Percentiles rank a stretch among this genome's conserved stretches.
Conservation (phyloP, 805 yeast genomes). For the Lipomyces orientalis region DNA sequence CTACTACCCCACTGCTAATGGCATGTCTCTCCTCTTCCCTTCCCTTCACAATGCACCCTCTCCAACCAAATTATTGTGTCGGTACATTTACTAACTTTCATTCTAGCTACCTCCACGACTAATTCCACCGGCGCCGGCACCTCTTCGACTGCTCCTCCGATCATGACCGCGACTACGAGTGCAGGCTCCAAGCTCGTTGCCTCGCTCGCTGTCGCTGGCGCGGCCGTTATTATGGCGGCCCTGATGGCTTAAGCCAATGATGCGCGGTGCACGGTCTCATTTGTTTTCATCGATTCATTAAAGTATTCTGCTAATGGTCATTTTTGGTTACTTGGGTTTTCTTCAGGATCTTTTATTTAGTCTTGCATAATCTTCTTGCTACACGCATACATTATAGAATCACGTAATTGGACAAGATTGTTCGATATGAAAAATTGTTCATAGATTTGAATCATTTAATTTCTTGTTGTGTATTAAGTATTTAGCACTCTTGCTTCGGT, state of each 20-base stretch:
- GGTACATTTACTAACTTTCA: slow-evolving; percentile 2
- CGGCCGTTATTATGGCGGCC: slow-evolving; percentile 35
- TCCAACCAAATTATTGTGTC: neutral
- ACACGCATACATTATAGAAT: neutral
- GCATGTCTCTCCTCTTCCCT: slow-evolving; percentile 21
- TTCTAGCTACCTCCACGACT: slow-evolving; percentile 17
- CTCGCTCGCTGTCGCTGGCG: slow-evolving; percentile 32
- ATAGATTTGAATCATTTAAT: neutral
- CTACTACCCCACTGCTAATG: slow-evolving; percentile 18
- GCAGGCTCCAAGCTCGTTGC: slow-evolving; percentile 27
- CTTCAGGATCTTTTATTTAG: neutral
- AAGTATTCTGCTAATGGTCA: neutral
- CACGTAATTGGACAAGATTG: neutral
- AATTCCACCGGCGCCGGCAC: slow-evolving; percentile 20
- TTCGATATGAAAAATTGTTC: neutral
- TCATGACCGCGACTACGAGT: slow-evolving; percentile 22
- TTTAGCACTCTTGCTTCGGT: neutral
- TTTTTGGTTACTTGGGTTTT: neutral
- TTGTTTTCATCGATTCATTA: neutral
- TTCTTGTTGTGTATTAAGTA: neutral
- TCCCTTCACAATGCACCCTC: neutral
- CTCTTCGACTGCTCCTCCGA: slow-evolving; percentile 26
- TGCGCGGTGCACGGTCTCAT: neutral
- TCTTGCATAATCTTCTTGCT: neutral
- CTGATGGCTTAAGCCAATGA: slow-evolving; percentile 25